Conservation (phyloP, 495 filamentous ascomycete genomes). For the Polyplosphaeria fusca region DNA sequence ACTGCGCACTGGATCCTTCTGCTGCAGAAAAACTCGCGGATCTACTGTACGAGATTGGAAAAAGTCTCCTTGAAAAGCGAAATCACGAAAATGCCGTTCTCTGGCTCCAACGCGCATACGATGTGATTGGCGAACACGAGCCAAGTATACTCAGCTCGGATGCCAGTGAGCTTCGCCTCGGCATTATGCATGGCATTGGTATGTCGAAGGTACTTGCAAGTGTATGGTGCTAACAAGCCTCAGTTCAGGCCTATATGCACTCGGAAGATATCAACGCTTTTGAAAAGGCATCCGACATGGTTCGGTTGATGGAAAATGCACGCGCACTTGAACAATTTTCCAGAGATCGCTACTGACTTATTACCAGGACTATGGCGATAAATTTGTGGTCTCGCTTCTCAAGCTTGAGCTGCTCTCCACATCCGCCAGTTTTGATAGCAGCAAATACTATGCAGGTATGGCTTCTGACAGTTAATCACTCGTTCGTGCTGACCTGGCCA, state of each 20-base stretch:
- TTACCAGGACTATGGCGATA: conserved; percentile 53
- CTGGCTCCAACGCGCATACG: conserved; percentile 73
- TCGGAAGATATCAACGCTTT: conserved; percentile 45
- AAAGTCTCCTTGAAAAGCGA: conserved; percentile 51
- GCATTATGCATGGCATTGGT: conserved; percentile 55
- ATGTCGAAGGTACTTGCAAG: neutral
- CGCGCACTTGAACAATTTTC: neutral
- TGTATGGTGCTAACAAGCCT: conserved; percentile 1
- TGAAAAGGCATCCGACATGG: conserved; percentile 55
- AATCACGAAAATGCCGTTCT: conserved; percentile 55
- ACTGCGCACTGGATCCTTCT: conserved; percentile 45
- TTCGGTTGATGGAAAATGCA: conserved; percentile 55
- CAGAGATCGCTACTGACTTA: neutral
- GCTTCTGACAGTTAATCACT: neutral
- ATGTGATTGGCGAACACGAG: conserved; percentile 56
- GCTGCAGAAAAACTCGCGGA: conserved; percentile 67
- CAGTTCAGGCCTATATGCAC: conserved; percentile 53
- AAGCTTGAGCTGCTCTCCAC: conserved; percentile 61
- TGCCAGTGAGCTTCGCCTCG: conserved; percentile 61
- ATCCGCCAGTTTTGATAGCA: conserved; percentile 30
- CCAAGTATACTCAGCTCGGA: conserved; percentile 56
- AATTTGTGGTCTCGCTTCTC: conserved; percentile 63
- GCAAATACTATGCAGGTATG: conserved; percentile 33
- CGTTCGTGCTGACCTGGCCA: conserved; percentile 8
- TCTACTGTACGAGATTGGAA: conserved; percentile 69